Conservation (phyloP, 257 asterid species). For the Solanum chaucha region DNA sequence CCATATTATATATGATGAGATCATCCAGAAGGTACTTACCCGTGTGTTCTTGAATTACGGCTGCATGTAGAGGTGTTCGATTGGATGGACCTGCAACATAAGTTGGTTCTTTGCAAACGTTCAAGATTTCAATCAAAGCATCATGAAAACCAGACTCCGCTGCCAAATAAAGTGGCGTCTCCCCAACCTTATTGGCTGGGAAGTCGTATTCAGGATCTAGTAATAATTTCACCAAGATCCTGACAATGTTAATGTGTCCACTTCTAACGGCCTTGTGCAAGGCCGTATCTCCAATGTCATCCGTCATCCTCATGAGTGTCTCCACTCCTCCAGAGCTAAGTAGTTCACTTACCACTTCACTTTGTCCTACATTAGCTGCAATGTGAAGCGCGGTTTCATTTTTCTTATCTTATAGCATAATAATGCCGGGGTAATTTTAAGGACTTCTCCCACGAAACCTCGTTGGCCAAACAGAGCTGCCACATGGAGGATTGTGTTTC, state of each 20-base stretch:
- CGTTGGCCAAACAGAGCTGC: too few relatives aligned
- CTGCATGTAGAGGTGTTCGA: too few relatives aligned
- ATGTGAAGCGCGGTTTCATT: slow-evolving; percentile 11
- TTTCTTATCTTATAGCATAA: not conserved
- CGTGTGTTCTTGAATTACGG: too few relatives aligned
- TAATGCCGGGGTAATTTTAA: not conserved
- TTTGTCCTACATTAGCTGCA: not conserved
- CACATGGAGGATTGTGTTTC: too few relatives aligned
- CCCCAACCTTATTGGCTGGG: not conserved
- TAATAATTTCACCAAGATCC: too few relatives aligned
- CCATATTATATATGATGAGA: too few relatives aligned
- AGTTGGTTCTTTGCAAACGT: too few relatives aligned
- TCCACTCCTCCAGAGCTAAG: rapidly evolving
- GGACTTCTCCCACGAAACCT: too few relatives aligned
- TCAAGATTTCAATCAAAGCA: too few relatives aligned
- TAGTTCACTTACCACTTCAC: not conserved
- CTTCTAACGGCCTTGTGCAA: slow-evolving; percentile 6
- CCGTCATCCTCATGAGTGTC: not conserved
- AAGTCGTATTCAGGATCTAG: not conserved
- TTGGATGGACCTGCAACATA: too few relatives aligned
- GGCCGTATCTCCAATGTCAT: not conserved
- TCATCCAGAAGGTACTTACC: too few relatives aligned
- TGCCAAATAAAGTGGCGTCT: slow-evolving; percentile 2
- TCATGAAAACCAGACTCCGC: not conserved
- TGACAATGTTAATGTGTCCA: not conserved